Conservation (phyloP, 257 asterid genomes). For the Lantana camara region DNA sequence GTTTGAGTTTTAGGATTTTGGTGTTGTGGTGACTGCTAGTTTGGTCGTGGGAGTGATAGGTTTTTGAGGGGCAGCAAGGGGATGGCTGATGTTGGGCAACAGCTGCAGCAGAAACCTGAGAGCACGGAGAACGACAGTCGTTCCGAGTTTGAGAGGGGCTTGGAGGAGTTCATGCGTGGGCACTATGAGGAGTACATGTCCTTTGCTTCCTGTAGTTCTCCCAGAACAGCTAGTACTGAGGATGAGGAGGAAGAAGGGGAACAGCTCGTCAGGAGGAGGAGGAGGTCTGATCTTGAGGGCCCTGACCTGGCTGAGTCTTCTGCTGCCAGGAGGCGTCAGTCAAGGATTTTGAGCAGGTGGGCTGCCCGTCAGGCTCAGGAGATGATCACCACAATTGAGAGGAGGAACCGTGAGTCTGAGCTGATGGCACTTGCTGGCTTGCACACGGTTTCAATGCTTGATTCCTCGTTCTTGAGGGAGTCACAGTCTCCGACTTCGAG, state of each 20-base stretch:
- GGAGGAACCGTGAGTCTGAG: conserved; percentile 88
- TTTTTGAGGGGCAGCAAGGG: conserved; percentile 29
- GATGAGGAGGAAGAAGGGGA: conserved; percentile 74
- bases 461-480: conserved; percentile 88
- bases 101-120: conserved; percentile 88
- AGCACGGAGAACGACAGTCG: conserved; percentile 63
- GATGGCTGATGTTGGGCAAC: conserved; percentile 80
- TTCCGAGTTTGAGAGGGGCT: conserved; percentile 83
- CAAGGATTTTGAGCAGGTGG: conserved; percentile 83
- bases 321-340: conserved; percentile 79
- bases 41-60: conserved; percentile 24
- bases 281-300: conserved; percentile 82
- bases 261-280: conserved; percentile 69
- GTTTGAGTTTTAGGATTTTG: conserved; percentile 28
- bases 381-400: conserved; percentile 87
- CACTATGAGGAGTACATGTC: conserved; percentile 91
- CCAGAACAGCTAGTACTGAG: conserved; percentile 47
- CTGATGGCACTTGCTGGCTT: conserved; percentile 85
- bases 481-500: conserved; percentile 78
- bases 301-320: conserved; percentile 84
- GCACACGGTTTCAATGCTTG: conserved; percentile 86
- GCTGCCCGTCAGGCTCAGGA: conserved; percentile 90
- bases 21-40: conserved; percentile 32
- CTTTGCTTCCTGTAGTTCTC: conserved; percentile 86
- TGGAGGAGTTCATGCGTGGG: conserved; percentile 87